Evolutionary conservation across 2,329 filamentous ascomycete species (phyloP), one percentile per base, ranked within the genome.

Genomic region (Curvularia lunata): DNA sequence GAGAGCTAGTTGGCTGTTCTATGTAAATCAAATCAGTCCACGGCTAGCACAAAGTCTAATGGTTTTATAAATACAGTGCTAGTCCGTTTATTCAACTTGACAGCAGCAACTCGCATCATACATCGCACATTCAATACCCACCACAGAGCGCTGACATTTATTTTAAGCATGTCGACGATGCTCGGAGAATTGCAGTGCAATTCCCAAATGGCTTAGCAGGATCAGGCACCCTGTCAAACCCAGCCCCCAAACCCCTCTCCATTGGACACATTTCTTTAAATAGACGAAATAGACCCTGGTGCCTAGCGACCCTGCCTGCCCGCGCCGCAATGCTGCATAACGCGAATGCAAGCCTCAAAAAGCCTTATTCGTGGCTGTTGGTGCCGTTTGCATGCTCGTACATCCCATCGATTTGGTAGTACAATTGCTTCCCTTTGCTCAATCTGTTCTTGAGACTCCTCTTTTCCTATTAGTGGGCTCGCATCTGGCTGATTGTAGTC

Each of bases 341-440:
- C 23, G 48, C 19, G 37, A 58, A 25, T 58, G 56, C 48, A n/a
- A 58, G 49, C 48, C 49, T 48, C 34, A 21, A 34, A 50, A 54
- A 42, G 40, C 34, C 5, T 37, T 16, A 6, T 18, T 16, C 4
- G 16, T 37, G 16, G 34, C 9, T 7, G 4, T 37, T 16, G 5
- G 48, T 51, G 4, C 43, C 27, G 54, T 61, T 61, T 54, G 50
- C 48, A 25, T 42, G 42, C 37, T 58, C 52, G 54, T 52, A 53
- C 27, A 52, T 25, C 32, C n/a, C 4, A 46, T 40, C 23, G 12
- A 12, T 7, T 32, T 23, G n/a, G 13, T 16, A 51, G 13, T 12
- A 56, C 30, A 58, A 16, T 19, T 43, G 6, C n/a, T 27, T 18
- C 10, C n/a, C 27, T 21, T 48, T 18, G 23, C 18, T 6, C 9